phyloP scores from a whole-genome alignment of 768 basidiomycete species.

The Leccinum aurantiacum region DNA sequence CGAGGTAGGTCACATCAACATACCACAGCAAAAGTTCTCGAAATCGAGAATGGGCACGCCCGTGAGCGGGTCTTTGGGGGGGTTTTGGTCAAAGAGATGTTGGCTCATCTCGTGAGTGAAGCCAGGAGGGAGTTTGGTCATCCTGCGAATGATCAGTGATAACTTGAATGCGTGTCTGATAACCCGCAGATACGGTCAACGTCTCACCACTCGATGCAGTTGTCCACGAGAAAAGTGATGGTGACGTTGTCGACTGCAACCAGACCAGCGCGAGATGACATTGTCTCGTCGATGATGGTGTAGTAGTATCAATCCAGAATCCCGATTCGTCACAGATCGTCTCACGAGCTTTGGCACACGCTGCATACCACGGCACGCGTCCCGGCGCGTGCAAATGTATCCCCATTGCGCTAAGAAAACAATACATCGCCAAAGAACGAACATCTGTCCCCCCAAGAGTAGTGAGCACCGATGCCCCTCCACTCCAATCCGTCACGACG shows the following conservation, averaged over 20 bases:
- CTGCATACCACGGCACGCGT: background rate
- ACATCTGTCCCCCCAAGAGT: background rate
- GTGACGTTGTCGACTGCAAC: slow-evolving; percentile 38
- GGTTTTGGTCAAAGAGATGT: slow-evolving; percentile 54
- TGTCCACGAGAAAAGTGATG: slow-evolving; percentile 74
- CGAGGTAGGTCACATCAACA: background rate
- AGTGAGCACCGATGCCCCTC: background rate
- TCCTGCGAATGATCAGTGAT: slow-evolving; percentile 43
- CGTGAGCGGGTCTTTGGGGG: slow-evolving; percentile 42
- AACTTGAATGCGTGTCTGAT: background rate
- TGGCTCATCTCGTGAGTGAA: slow-evolving; percentile 71
- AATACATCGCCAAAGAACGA: slow-evolving; percentile 10
- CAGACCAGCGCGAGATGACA: slow-evolving; percentile 20
- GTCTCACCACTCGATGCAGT: slow-evolving; percentile 77
- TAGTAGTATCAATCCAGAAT: background rate
- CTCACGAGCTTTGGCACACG: background rate
- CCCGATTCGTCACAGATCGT: background rate
- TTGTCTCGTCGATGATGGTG: background rate
- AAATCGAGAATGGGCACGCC: slow-evolving; percentile 70
- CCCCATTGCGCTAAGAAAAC: background rate
- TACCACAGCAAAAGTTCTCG: slow-evolving; percentile 70
- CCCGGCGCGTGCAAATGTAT: slow-evolving; percentile 5
- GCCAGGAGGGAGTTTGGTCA: slow-evolving; percentile 76
- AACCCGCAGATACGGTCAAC: background rate
- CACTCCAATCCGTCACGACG: background rate